Evolutionary conservation across 805 yeast genomes (phyloP).

Genomic region (Candida saitoana): DNA sequence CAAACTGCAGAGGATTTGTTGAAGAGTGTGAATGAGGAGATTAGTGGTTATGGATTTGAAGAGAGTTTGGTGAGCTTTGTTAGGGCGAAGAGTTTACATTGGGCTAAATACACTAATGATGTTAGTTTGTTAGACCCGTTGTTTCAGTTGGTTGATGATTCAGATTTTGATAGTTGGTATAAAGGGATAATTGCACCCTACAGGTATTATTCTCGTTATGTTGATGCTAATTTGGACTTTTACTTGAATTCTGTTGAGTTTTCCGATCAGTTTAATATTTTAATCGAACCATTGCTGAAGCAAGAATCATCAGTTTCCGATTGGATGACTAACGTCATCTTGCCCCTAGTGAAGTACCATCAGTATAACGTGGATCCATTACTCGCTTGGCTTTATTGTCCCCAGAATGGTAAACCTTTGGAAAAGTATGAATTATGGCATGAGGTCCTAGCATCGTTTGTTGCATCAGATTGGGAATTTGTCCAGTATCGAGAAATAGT

Average conservation of each 20-base stretch:
- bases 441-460: conserved; percentile 13
- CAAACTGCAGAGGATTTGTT: conserved; percentile 11
- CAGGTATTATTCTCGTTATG: conserved; percentile 17
- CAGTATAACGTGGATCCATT: conserved; percentile 21
- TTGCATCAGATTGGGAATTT: conserved; percentile 7
- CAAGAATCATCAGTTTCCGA: conserved; percentile 13
- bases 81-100: conserved; percentile 16
- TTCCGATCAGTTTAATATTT: conserved; percentile 16
- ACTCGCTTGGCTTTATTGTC: conserved; percentile 20
- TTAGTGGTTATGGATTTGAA: neutral
- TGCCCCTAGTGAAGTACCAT: conserved; percentile 23
- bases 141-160: conserved; percentile 9
- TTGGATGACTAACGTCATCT: conserved; percentile 26
- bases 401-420: conserved; percentile 6
- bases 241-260: conserved; percentile 12
- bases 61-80: conserved; percentile 16
- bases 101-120: conserved; percentile 17
- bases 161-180: conserved; percentile 22
- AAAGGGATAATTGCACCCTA: conserved; percentile 26
- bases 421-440: conserved; percentile 21
- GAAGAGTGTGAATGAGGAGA: neutral
- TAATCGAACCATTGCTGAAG: conserved; percentile 21
- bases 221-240: conserved; percentile 11
- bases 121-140: conserved; percentile 15
- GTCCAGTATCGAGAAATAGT: conserved; percentile 13